Evolutionary conservation across 2,329 filamentous ascomycete genomes (phyloP).

Genomic region (Neobulgaria alba): DNA sequence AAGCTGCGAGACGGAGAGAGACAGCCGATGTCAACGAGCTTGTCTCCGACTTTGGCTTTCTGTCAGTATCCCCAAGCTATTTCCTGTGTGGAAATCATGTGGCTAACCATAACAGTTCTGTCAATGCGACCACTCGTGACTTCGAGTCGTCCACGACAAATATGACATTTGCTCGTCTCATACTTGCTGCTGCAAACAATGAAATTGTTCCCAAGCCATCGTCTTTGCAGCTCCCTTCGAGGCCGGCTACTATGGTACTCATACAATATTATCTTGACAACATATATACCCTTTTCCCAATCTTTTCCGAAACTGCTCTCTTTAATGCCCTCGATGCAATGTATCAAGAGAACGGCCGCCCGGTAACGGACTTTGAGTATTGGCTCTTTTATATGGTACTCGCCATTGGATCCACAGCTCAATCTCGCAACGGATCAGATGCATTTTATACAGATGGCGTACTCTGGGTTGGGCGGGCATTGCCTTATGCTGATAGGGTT

Average conservation of each 20-base stretch:
- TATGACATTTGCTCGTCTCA: conserved; percentile 86
- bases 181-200: conserved; percentile 73
- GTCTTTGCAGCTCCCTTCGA: conserved; percentile 58
- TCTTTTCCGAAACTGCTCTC: conserved; percentile 72
- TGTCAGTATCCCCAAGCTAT: conserved; percentile 44
- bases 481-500: conserved; percentile 73
- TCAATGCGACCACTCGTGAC: conserved; percentile 90
- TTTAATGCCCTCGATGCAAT: conserved; percentile 73
- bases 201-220: conserved; percentile 58
- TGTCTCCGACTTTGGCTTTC: conserved; percentile 85
- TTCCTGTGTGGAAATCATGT: background rate
- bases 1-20: conserved; percentile 58
- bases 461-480: conserved; percentile 51
- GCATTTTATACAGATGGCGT: conserved; percentile 50
- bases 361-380: conserved; percentile 59
- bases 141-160: conserved; percentile 82
- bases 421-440: conserved; percentile 62
- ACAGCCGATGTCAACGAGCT: conserved; percentile 84
- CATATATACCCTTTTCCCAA: conserved; percentile 70
- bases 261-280: conserved; percentile 81
- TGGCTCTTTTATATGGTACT: conserved; percentile 88
- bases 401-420: conserved; percentile 68
- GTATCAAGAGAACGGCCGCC: conserved; percentile 59
- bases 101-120: conserved; percentile 49
- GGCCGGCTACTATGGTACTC: conserved; percentile 57